These are phyloP conservation scores for Metarhizium sp. DNA, from an alignment of 2,329 filamentous ascomycete species.

Conservation along the genomic window DNA sequence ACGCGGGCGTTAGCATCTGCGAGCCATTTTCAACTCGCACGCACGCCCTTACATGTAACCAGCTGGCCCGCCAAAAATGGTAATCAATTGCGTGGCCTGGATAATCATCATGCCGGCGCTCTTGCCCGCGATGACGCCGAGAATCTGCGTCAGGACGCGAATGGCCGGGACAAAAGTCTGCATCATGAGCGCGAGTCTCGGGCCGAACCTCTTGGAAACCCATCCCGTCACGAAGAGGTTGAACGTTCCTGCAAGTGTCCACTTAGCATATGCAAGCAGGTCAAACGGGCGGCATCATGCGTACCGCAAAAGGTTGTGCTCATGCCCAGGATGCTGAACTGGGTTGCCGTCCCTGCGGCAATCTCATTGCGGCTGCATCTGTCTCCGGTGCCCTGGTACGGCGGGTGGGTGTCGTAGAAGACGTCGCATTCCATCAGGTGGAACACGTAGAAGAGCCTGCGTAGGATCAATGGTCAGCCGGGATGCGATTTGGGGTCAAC, in stretches of 20 bases:
- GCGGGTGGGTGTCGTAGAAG: slow-evolving; percentile 52
- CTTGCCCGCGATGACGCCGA: slow-evolving; percentile 55
- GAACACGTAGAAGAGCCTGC: slow-evolving; percentile 52
- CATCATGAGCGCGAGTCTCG: slow-evolving; percentile 50
- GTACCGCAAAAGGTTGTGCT: slow-evolving; percentile 57
- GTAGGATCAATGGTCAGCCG: too few species aligned
- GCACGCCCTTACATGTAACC: slow-evolving; percentile 47
- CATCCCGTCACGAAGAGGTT: slow-evolving; percentile 61
- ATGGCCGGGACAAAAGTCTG: slow-evolving; percentile 57
- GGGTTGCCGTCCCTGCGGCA: slow-evolving; percentile 52
- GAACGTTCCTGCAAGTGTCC: slow-evolving; percentile 28
- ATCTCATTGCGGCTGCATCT: slow-evolving; percentile 53
- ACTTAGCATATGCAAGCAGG: not conserved
- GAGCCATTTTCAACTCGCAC: not conserved
- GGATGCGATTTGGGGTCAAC: not conserved
- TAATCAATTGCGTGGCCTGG: slow-evolving; percentile 58
- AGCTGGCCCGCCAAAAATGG: slow-evolving; percentile 56
- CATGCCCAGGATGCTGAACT: slow-evolving; percentile 56
- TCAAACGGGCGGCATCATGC: not conserved
- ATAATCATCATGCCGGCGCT: slow-evolving; percentile 56
- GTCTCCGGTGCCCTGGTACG: slow-evolving; percentile 36
- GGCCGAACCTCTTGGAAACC: slow-evolving; percentile 56
- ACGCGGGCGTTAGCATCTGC: not conserved
- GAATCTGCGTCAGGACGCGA: slow-evolving; percentile 52
- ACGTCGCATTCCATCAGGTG: slow-evolving; percentile 63